phyloP scores from a whole-genome alignment of 805 yeast genomes.

The Pichia sporocuriosa region DNA sequence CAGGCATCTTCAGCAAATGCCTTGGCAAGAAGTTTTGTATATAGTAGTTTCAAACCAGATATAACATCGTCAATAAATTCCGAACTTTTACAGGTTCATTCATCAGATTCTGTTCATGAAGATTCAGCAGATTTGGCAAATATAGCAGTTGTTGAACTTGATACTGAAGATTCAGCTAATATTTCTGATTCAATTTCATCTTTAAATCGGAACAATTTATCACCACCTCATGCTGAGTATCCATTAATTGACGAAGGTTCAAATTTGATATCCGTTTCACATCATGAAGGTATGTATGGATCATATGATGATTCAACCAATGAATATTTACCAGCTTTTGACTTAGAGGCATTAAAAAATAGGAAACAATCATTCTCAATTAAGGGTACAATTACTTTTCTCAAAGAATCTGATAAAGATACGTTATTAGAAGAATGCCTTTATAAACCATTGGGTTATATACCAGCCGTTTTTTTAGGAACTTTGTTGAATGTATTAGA shows the following conservation, averaged over 20 bases:
- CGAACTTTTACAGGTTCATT: conserved; percentile 30
- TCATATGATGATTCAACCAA: conserved; percentile 10
- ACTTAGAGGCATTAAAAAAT: conserved; percentile 11
- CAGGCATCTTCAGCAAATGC: conserved; percentile 26
- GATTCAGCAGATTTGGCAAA: conserved; percentile 51
- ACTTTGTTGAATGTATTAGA: conserved; percentile 80
- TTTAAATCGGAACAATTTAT: not conserved
- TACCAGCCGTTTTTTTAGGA: conserved; percentile 85
- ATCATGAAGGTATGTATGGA: not conserved
- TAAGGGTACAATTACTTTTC: conserved; percentile 1
- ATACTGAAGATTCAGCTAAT: not conserved
- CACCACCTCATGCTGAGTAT: not conserved
- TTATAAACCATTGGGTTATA: conserved; percentile 37
- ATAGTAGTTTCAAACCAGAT: conserved; percentile 28
- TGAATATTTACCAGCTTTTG: conserved; percentile 1
- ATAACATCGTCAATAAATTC: conserved; percentile 29
- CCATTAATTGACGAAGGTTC: conserved; percentile 2
- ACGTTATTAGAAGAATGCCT: conserved; percentile 22
- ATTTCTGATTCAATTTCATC: not conserved
- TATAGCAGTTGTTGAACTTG: conserved; percentile 42
- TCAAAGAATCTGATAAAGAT: conserved; percentile 17
- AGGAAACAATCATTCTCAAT: conserved; percentile 2
- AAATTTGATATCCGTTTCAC: not conserved
- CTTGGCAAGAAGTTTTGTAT: conserved; percentile 36
- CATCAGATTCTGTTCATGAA: conserved; percentile 46